A percentile compares a stretch with the other conserved stretches of the same genome.
Conservation (phyloP, 2,329 filamentous ascomycete genomes). For the Aspergillus sojae region DNA sequence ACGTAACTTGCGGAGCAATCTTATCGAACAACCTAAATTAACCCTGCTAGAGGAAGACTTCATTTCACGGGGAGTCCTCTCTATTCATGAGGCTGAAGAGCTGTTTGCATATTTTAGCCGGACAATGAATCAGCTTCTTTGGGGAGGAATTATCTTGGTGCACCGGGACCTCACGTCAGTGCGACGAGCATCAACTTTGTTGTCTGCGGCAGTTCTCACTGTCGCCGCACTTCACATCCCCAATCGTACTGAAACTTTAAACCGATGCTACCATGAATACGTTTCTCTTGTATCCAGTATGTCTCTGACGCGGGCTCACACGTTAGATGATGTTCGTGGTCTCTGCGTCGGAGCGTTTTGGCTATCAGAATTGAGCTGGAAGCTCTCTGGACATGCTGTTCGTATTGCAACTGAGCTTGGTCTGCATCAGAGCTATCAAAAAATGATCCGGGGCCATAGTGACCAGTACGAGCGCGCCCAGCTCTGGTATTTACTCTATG, state of each 20-base stretch:
- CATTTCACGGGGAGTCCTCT: constrained; percentile 52
- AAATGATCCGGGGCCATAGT: constrained; percentile 50
- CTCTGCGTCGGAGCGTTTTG: constrained; percentile 65
- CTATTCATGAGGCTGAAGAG: constrained; percentile 53
- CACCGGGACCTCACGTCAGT: constrained; percentile 55
- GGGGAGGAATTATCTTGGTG: constrained; percentile 55
- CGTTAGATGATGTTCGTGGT: constrained; percentile 60
- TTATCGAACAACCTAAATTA: constrained; percentile 38
- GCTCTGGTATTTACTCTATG: constrained; percentile 65
- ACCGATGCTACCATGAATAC: constrained; percentile 60
- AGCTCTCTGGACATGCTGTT: constrained; percentile 61
- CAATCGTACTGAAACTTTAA: constrained; percentile 55
- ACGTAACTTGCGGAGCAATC: constrained; percentile 44
- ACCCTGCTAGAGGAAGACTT: constrained; percentile 52
- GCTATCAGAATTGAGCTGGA: constrained; percentile 66
- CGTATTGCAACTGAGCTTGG: constrained; percentile 62
- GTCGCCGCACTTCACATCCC: constrained; percentile 63
- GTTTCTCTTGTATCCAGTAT: constrained; percentile 58
- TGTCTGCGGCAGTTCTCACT: constrained; percentile 59
- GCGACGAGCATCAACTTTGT: constrained; percentile 57
- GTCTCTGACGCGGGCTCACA: constrained; percentile 61
- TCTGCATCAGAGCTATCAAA: constrained; percentile 57
- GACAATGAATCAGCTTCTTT: constrained; percentile 55
- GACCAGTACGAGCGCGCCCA: constrained; percentile 59
- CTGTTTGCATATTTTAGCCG: constrained; percentile 56